Evolutionary conservation across 305 asterid genomes (phyloP), one percentile per base, ranked within the genome.

Genomic region (Plantago lanceolata): DNA sequence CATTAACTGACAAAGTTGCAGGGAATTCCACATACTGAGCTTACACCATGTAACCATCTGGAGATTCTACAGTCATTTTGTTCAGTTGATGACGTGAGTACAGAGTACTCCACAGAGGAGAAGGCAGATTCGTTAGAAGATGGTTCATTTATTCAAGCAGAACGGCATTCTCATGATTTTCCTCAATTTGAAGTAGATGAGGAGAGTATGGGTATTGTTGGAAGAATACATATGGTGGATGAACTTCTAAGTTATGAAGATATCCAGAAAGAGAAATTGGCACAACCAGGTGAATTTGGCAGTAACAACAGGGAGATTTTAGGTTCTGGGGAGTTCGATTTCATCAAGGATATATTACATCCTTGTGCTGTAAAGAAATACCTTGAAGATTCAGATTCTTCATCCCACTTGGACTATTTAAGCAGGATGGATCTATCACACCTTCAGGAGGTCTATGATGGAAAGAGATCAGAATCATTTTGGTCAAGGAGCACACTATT

Each of bases 121-220:
- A 80, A 75, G 49, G 73, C 71, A 62, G 81, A 82, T 81, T 40
- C 66, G 51, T 63, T 74, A 55, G 89, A 83, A 79, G 87, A 82
- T 76, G 76, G 75, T 77, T 81, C 74, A 73, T 74, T 73, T 52
- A 65, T 67, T 75, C 73, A 66, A 71, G 88, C 80, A 61, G 70
- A 73, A 67, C 57, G 31, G 63, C 65, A 54, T 58, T 69, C 79
- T 71, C 62, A 61, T 51, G 33, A 66, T 45, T 86, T 90, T 77
- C 95, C 87, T 66, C 84, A 76, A 67, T 81, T 86, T 71, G 96
- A 90, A 79, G 79, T 84, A 68, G 81, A 81, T 40, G 81, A 76
- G 75, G 86, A 83, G 67, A 68, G 79, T 71, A 71, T 82, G 73
- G 80, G 75, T 59, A 72, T 77, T 68, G 72, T 61, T 55, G 80